Percentiles rank a stretch among this genome's conserved stretches.
Evolutionary conservation across 2,329 filamentous ascomycete genomes (phyloP).

Genomic region (Alternaria conjuncta): DNA sequence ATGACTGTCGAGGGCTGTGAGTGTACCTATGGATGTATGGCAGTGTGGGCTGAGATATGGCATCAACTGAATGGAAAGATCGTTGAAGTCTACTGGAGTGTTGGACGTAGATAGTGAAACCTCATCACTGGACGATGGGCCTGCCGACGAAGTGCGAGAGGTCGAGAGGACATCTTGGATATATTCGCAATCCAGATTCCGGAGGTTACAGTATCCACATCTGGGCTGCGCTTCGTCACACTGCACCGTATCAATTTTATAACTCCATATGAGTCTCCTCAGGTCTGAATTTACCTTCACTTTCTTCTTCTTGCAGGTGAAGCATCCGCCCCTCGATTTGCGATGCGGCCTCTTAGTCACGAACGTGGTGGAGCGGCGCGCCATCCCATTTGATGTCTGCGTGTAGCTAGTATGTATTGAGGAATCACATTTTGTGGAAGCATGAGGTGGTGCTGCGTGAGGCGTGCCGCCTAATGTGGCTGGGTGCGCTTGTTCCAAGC

Average conservation of each 20-base stretch:
- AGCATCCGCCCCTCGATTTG: constrained; percentile 41
- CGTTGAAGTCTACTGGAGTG: constrained; percentile 22
- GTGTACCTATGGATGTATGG: constrained; percentile 25
- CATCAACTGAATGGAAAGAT: constrained; percentile 2
- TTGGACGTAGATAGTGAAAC: not conserved
- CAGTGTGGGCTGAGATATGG: constrained; percentile 27
- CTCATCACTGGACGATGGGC: not conserved
- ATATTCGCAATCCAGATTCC: constrained; percentile 36
- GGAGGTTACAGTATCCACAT: constrained; percentile 37
- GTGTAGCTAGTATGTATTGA: not conserved
- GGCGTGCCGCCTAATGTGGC: not conserved
- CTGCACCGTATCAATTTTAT: constrained; percentile 16
- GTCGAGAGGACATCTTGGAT: constrained; percentile 9
- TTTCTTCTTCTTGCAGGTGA: constrained; percentile 44
- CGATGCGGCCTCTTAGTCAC: constrained; percentile 42
- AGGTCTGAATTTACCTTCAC: constrained; percentile 33
- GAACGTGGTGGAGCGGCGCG: constrained; percentile 35
- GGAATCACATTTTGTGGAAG: not conserved
- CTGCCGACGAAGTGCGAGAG: constrained; percentile 1
- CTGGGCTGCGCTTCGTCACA: constrained; percentile 39
- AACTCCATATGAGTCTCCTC: not conserved
- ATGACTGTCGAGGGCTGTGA: constrained; percentile 27
- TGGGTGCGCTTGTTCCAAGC: not conserved
- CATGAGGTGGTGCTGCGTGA: not conserved
- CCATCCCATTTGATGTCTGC: constrained; percentile 19